Base-by-base conservation (phyloP, 129 eudicot genomes). In the Apium graveolens region DNA sequence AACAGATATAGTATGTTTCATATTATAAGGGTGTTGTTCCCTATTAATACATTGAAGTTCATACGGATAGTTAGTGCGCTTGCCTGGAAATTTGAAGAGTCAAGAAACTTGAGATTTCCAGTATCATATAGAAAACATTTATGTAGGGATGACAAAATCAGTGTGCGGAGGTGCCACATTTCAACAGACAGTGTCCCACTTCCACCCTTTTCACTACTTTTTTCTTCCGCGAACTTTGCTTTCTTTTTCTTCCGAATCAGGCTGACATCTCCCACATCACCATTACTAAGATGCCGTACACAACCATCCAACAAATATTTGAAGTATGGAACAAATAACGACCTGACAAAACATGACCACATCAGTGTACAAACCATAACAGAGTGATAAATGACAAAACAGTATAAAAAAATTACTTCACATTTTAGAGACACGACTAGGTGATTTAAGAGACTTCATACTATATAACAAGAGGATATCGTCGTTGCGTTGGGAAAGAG, bases 321-420 rank as follows among this genome's bases (percentile, higher is more conserved):
- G 88, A 95, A 95, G 88, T 90, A 91, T 37, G 98, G 97, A 51
- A 91, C 96, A 84, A 95, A 95, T 76, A 95, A 78, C 8, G 96
- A 88, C 76, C 98, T 95, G 87, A 45, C 20, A 49, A 66, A 80
- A 62, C 17, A 48, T n/a, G 53, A 17, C 31, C 26, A 27, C 35
- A 20, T 62, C 66, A 66, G 37, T 31, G 31, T 35, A 27, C 21
- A 69, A 55, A 0, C 35, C 31, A 43, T 73, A 45, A 42, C 53
- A 26, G 75, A 39, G 41, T 49, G 24, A 31, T 12, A 29, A 31
- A 32, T 18, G 60, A 26, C 60, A 18, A 21, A 78, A 38, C 29
- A 75, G 60, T 35, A n/a, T n/a, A 11, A 32, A 35, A 26, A 1
- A 49, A 12, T 29, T 9, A 48, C 74, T 48, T 21, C 18, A 5